Conservation (phyloP, 352 stramenopile genomes). For the Globisporangium nodosum region DNA sequence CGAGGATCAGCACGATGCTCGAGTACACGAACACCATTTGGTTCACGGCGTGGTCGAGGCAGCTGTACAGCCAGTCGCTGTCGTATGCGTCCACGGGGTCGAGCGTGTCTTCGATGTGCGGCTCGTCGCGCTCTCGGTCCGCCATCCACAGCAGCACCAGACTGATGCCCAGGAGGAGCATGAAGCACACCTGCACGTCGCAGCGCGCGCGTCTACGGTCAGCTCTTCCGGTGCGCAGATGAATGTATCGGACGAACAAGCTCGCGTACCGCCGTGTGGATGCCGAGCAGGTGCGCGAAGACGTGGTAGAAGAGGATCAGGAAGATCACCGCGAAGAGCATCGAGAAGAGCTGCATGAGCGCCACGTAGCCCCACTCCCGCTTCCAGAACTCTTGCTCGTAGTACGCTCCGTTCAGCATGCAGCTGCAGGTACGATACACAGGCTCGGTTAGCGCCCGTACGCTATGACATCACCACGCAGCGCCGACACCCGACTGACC, state of each 20-base stretch:
- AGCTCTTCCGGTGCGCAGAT: neutral
- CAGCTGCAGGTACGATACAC: slow-evolving; percentile 20
- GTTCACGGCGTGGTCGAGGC: slow-evolving; percentile 76
- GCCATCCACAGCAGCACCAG: slow-evolving; percentile 66
- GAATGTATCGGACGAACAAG: neutral
- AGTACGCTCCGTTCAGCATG: slow-evolving; percentile 53
- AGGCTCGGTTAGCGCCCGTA: neutral
- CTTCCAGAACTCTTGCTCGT: slow-evolving; percentile 55
- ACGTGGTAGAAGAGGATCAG: slow-evolving; percentile 65
- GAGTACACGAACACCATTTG: slow-evolving; percentile 77
- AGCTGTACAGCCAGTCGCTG: slow-evolving; percentile 75
- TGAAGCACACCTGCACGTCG: slow-evolving; percentile 37
- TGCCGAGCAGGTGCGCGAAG: slow-evolving; percentile 44
- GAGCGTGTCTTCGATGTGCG: slow-evolving; percentile 43
- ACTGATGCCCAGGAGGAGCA: slow-evolving; percentile 39
- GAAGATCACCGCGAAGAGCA: slow-evolving; percentile 42
- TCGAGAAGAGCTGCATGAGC: slow-evolving; percentile 46
- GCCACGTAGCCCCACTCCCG: slow-evolving; percentile 60
- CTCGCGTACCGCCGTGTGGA: slow-evolving; percentile 37
- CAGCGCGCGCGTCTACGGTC: neutral
- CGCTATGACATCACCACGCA: neutral
- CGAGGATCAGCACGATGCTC: slow-evolving; percentile 48
- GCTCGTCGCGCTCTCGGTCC: slow-evolving; percentile 55
- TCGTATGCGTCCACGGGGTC: slow-evolving; percentile 69
- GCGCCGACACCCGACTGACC: slow-evolving; percentile 15